Evolutionary conservation across 495 filamentous ascomycete species (phyloP).

Genomic region (Pseudoneurospora amorphoporcata): DNA sequence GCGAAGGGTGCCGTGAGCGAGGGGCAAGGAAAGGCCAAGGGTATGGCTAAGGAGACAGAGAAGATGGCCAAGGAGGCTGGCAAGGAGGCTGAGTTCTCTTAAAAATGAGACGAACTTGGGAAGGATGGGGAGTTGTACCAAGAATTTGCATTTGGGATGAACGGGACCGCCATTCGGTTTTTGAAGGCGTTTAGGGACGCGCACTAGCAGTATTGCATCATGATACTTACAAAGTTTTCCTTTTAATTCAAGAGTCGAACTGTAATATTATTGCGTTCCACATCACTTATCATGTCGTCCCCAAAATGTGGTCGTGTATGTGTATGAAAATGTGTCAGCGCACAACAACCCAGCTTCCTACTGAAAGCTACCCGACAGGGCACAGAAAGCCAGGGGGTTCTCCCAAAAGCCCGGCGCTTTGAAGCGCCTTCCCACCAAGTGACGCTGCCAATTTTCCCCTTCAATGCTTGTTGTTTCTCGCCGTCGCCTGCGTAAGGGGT

Average conservation of each 20-base stretch:
- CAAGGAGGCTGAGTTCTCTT: background rate
- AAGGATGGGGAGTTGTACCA: background rate
- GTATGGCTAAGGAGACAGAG: conserved; percentile 6
- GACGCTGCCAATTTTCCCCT: background rate
- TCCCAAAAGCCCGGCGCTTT: background rate
- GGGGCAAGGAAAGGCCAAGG: background rate
- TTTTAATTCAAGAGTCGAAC: background rate
- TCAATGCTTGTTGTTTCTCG: too few relatives aligned
- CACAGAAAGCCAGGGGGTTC: background rate
- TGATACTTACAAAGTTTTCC: background rate
- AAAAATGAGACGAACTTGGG: background rate
- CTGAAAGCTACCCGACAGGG: background rate
- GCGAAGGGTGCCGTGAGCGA: background rate
- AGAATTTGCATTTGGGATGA: background rate
- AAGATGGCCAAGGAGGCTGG: background rate
- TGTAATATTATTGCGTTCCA: background rate
- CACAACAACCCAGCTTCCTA: background rate
- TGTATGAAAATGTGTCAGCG: background rate
- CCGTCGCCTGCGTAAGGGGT: too few relatives aligned
- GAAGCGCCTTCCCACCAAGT: background rate
- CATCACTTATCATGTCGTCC: background rate
- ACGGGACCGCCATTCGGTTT: background rate
- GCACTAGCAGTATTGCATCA: background rate
- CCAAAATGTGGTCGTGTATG: background rate
- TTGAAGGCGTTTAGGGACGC: background rate